Evolutionary conservation across 2,329 filamentous ascomycete species (phyloP).

Genomic region (Paracoccidioides brasiliensis): DNA sequence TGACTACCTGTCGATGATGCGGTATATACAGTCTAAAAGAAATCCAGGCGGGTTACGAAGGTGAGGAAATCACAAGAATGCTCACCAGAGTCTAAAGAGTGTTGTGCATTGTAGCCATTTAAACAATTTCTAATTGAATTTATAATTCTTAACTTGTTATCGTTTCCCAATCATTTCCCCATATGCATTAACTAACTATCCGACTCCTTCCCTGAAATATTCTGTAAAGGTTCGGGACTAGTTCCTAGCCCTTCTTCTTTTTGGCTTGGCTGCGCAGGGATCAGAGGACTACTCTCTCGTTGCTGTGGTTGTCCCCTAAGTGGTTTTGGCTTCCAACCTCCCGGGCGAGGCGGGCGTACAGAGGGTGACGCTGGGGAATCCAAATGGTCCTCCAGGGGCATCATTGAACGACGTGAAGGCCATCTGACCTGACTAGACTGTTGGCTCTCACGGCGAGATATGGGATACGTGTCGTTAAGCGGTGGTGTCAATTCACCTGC

Average conservation of each 20-base stretch:
- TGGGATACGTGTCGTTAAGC: constrained; percentile 14
- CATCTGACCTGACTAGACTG: constrained; percentile 18
- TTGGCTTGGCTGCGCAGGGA: constrained; percentile 16
- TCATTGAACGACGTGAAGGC: constrained; percentile 14
- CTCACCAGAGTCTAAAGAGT: too few relatives aligned
- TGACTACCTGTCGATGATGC: too few relatives aligned
- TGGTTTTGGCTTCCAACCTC: constrained; percentile 10
- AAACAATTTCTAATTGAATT: too few relatives aligned
- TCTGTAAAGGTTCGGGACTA: constrained; percentile 12
- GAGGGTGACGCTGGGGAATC: constrained; percentile 14
- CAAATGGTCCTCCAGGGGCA: background rate
- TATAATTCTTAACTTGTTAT: background rate
- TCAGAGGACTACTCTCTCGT: constrained; percentile 24
- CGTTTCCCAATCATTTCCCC: background rate
- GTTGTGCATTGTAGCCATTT: too few relatives aligned
- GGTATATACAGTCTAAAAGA: too few relatives aligned
- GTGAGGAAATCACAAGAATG: too few relatives aligned
- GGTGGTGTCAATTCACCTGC: constrained; percentile 10
- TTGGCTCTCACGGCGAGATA: constrained; percentile 16
- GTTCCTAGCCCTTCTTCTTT: constrained; percentile 22
- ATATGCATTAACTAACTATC: background rate
- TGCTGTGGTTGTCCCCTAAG: constrained; percentile 3
- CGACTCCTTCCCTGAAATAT: background rate
- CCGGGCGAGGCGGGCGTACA: constrained; percentile 8
- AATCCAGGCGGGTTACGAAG: too few relatives aligned